Conservation (phyloP, 1,139 yeast species). For the Sugiyamaella neomexicana region DNA sequence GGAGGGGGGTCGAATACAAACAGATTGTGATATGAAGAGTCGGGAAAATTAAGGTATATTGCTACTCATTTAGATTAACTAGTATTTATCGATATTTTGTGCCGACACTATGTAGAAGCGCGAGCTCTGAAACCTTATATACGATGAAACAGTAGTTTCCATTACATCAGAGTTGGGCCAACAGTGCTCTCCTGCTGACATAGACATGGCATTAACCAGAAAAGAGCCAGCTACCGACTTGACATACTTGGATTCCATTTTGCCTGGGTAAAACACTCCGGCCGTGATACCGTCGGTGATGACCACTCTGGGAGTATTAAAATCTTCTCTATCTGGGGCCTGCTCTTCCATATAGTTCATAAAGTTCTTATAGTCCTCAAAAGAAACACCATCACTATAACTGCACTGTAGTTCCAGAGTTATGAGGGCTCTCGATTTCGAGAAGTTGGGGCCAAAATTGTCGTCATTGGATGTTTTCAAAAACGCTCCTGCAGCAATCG, state of each 20-base stretch:
- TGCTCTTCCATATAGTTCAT: slow-evolving; percentile 5
- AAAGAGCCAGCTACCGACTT: not conserved
- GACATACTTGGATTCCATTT: not conserved
- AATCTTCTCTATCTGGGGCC: not conserved
- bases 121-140: slow-evolving; percentile 8
- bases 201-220: slow-evolving; percentile 5
- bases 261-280: slow-evolving; percentile 6
- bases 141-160: slow-evolving; percentile 7
- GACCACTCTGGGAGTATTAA: not conserved
- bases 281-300: slow-evolving; percentile 12
- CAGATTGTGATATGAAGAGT: too few relatives aligned
- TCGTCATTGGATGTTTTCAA: not conserved
- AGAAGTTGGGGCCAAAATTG: slow-evolving; percentile 4
- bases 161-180: slow-evolving; percentile 1
- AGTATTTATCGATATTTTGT: slow-evolving; percentile 2
- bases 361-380: slow-evolving; percentile 1
- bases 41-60: too few relatives aligned
- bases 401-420: slow-evolving; percentile 13
- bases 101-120: slow-evolving; percentile 13
- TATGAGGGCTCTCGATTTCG: slow-evolving; percentile 10
- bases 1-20: too few relatives aligned
- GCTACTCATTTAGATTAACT: too few relatives aligned
- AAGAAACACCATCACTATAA: slow-evolving; percentile 5
- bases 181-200: slow-evolving; percentile 12
- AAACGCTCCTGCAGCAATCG: not conserved